Base-by-base conservation (phyloP, 345 rosid genomes). In the Physaria fendleri region DNA sequence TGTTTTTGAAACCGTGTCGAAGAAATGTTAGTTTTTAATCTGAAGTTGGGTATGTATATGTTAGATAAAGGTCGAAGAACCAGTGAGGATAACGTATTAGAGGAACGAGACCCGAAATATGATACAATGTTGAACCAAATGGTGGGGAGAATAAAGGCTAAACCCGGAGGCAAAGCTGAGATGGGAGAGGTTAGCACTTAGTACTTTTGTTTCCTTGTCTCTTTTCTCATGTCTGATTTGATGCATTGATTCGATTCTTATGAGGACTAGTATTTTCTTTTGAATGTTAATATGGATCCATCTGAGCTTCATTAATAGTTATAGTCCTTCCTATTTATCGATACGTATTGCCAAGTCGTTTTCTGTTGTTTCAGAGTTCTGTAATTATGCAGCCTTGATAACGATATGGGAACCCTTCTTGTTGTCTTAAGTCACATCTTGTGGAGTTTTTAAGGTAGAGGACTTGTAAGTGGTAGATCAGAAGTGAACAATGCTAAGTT, bases 141-240 rank as follows among this genome's bases (percentile, higher is more conserved):
- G 96, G 85, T 78, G 35, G 99, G 99, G 47, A 81, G 97, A 72
- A 78, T 93, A 28, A 73, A 18, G 63, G 41, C 97, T 20, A 93
- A 80, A 73, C 81, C 92, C 10, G 99, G 95, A 56, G 96, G 97
- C 27, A 81, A 78, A 73, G 84, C 62, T 27, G 90, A 87, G 81
- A 93, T 80, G 79, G 96, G 95, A 15, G 97, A 90, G 90, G 99
- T 90, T 40, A 77, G 90, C n/a, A n/a, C n/a, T n/a, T n/a, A n/a
- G n/a, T n/a, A n/a, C n/a, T 61, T 50, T 2, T 22, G 33, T 56
- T 38, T 42, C 28, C 21, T 8, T 55, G 43, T 1, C 9, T 63
- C 8, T 4, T 8, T 51, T 49, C 9, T 46, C 2, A 5, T 69
- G 17, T 53, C 2, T 43, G 24, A 14, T 23, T 68, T 43, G 39